These are phyloP conservation scores for Lachnellula suecica DNA, from an alignment of 2,329 filamentous ascomycete genomes.

Conservation along the genomic window DNA sequence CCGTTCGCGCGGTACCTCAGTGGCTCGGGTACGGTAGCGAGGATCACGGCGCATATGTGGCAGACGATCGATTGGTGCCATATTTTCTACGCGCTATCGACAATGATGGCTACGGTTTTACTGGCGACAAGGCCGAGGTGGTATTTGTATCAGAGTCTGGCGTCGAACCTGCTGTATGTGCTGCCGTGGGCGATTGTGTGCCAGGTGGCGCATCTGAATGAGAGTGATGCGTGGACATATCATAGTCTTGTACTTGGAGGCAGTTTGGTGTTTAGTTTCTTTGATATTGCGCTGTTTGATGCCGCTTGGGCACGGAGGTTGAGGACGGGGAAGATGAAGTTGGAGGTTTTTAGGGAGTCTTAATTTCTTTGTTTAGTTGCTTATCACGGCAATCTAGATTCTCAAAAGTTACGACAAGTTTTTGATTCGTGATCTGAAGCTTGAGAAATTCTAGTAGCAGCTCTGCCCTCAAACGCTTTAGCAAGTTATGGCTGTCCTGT, in stretches of 20 bases:
- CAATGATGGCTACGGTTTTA: constrained; percentile 63
- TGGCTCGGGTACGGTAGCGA: constrained; percentile 53
- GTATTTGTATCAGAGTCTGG: constrained; percentile 68
- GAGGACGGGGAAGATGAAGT: constrained; percentile 13
- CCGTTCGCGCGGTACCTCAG: constrained; percentile 64
- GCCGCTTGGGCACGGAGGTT: constrained; percentile 18
- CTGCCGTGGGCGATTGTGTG: constrained; percentile 70
- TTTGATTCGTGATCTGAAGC: too few species aligned
- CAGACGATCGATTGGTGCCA: constrained; percentile 64
- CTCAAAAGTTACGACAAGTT: too few species aligned
- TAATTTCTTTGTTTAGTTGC: background rate
- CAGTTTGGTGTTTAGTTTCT: constrained; percentile 65
- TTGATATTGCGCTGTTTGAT: constrained; percentile 19
- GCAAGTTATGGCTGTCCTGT: too few species aligned
- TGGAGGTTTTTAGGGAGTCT: background rate
- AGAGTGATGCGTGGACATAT: constrained; percentile 63
- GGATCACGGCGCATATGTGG: constrained; percentile 61
- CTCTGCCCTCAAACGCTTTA: too few species aligned
- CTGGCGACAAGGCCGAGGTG: constrained; percentile 61
- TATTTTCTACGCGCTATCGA: constrained; percentile 65
- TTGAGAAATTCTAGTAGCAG: too few species aligned
- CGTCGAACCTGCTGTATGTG: constrained; percentile 67
- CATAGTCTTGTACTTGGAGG: constrained; percentile 67
- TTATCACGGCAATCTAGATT: background rate
- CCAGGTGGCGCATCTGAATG: constrained; percentile 45